Evolutionary conservation across 441 rosid species (phyloP), one percentile per base, ranked within the genome.

Genomic region (Pelargonium myrrhifolium): DNA sequence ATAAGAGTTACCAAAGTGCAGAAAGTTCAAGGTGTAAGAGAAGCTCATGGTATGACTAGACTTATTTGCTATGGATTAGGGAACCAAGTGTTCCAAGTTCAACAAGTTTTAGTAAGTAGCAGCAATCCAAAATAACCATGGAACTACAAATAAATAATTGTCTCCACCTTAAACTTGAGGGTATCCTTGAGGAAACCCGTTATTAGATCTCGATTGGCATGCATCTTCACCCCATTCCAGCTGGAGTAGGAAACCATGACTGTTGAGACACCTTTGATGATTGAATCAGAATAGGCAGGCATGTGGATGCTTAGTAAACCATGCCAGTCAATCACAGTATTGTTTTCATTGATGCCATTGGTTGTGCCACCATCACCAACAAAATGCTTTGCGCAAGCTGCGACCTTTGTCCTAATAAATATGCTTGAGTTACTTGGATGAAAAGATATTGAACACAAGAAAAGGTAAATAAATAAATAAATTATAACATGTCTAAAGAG

Each of bases 341-440:
- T 85, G 78, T 86, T 72, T 75, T 86, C 87, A 49, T 87, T 87
- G n/a, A 83, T 71, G 71, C 89, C 89, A 20, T 81, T 74, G 17
- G 80, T 78, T 64, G 89, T 87, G 65, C 92, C 92, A 67, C 92
- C 92, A 80, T 87, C 92, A 68, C 89, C 92, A 20, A 87, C 85
- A 40, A 73, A 85, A 74, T 87, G 92, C 81, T 87, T 85, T 65
- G 89, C 87, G 74, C 89, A 87, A 6, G 92, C 86, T 71, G 81
- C 85, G 66, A 85, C 89, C 79, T 81, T 87, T 60, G 83, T 83
- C 83, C 47, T 42, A 9, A 42, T 42, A 42, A 14, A 42, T 42
- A 42, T 42, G 10, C 90, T 82, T 61, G 20, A 45, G 56, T 42
- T 64, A 10, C 18, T 47, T 64, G 37, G 9, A 61, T 24, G 43